A percentile compares a stretch with the other conserved stretches of the same genome.
Evolutionary conservation across 768 basidiomycete genomes (phyloP).

Genomic region (Lyophyllum decastes): DNA sequence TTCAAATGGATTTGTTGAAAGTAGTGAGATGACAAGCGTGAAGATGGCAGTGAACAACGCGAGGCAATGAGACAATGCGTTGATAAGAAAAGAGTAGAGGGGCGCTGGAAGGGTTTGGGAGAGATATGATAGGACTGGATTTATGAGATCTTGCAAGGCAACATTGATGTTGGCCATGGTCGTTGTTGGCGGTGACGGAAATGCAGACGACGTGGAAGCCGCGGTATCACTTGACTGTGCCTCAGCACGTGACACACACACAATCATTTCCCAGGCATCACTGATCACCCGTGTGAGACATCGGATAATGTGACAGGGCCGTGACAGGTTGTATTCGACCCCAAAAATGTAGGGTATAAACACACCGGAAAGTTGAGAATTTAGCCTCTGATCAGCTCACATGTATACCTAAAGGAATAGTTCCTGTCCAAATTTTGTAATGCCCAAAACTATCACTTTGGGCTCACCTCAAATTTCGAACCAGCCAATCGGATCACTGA

Average conservation of each 20-base stretch:
- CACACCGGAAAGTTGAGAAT: background rate
- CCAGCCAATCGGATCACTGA: too few species aligned
- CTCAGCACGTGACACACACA: background rate
- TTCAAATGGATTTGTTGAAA: slow-evolving; percentile 52
- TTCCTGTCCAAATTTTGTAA: too few species aligned
- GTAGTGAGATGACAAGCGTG: slow-evolving; percentile 46
- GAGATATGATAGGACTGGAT: slow-evolving; percentile 56
- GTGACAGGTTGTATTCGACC: background rate
- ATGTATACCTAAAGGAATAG: too few species aligned
- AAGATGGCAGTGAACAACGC: slow-evolving; percentile 51
- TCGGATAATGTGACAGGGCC: background rate
- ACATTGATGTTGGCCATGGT: slow-evolving; percentile 28
- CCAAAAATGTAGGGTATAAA: background rate
- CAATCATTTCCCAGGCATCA: background rate
- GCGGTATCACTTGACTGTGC: background rate
- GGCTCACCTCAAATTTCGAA: too few species aligned
- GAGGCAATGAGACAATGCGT: slow-evolving; percentile 52
- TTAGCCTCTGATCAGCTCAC: too few species aligned
- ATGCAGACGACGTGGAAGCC: background rate
- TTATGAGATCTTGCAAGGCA: slow-evolving; percentile 49
- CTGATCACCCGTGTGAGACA: background rate
- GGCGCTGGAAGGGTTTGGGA: slow-evolving; percentile 55
- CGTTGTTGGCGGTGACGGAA: slow-evolving; percentile 1
- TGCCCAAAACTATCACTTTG: too few species aligned
- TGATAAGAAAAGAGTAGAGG: slow-evolving; percentile 51